Percentiles rank a stretch among this genome's conserved stretches.
Conservation (phyloP, 257 asterid species). For the Solanum microdontum region DNA sequence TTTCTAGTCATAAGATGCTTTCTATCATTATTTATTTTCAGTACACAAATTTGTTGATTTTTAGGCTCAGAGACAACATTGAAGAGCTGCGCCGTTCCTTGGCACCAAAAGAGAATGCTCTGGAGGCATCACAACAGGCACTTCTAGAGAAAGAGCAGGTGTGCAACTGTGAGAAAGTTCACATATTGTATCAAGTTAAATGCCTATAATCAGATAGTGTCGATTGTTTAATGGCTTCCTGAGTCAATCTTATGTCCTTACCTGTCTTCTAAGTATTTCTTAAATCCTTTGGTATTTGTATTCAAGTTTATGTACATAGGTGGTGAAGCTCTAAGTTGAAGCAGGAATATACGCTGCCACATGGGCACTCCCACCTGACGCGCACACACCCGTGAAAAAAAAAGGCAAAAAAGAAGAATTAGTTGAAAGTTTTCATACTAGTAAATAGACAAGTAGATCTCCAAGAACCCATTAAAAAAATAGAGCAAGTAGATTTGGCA, state of each 20-base stretch:
- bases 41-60: conserved; percentile 14
- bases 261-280: not conserved
- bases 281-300: not conserved
- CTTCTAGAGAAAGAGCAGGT: conserved; percentile 89
- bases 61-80: conserved; percentile 73
- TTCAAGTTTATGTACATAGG: not conserved
- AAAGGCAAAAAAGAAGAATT: not conserved
- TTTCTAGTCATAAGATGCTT: not conserved
- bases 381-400: not conserved
- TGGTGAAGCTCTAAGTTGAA: not conserved
- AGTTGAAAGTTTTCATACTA: not conserved
- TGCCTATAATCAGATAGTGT: not conserved
- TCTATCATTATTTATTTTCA: conserved; percentile 3
- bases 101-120: conserved; percentile 73
- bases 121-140: conserved; percentile 76
- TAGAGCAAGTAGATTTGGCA: not conserved
- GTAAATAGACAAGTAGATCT: not conserved
- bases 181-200: not conserved
- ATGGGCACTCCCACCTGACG: not conserved
- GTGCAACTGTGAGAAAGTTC: not conserved
- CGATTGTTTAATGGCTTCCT: not conserved
- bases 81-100: conserved; percentile 81
- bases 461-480: not conserved
- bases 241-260: not conserved
- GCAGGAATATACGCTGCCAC: not conserved